phyloP scores from a whole-genome alignment of 441 rosid species.

The Syzygium syzygioides region DNA sequence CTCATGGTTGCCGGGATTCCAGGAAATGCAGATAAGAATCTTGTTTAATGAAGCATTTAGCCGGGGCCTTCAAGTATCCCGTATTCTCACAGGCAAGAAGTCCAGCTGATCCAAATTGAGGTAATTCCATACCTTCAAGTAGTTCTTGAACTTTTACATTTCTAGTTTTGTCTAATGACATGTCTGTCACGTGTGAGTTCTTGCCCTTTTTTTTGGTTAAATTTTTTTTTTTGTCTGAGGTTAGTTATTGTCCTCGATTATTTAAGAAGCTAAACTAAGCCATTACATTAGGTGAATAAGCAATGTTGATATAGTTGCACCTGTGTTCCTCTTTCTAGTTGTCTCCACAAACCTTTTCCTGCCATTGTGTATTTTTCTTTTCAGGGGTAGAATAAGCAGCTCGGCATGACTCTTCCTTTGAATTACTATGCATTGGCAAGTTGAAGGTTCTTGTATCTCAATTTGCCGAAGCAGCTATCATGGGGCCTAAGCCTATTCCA shows the following conservation, averaged over 20 bases:
- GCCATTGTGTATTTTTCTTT: background rate
- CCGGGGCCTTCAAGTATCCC: constrained; percentile 10
- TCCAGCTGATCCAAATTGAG: background rate
- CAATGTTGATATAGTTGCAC: background rate
- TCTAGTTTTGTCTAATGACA: background rate
- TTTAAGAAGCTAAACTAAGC: background rate
- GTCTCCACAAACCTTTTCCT: background rate
- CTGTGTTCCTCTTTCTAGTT: background rate
- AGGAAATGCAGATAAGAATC: constrained; percentile 14
- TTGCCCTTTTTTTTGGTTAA: background rate
- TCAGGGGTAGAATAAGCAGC: background rate
- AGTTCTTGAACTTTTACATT: background rate
- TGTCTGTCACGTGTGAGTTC: background rate
- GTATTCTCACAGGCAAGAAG: constrained; percentile 8
- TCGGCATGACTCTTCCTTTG: background rate
- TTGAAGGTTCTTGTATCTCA: background rate
- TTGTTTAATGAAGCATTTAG: constrained; percentile 11
- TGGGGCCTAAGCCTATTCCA: background rate
- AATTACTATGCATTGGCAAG: background rate
- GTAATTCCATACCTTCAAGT: background rate
- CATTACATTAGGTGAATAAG: background rate
- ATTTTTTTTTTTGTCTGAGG: background rate
- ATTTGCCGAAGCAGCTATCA: background rate
- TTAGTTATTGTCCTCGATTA: background rate
- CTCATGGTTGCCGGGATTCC: constrained; percentile 15